A percentile compares a stretch with the other conserved stretches of the same genome.
phyloP scores from a whole-genome alignment of 2,329 filamentous ascomycete genomes.

The Epichloe sibirici region DNA sequence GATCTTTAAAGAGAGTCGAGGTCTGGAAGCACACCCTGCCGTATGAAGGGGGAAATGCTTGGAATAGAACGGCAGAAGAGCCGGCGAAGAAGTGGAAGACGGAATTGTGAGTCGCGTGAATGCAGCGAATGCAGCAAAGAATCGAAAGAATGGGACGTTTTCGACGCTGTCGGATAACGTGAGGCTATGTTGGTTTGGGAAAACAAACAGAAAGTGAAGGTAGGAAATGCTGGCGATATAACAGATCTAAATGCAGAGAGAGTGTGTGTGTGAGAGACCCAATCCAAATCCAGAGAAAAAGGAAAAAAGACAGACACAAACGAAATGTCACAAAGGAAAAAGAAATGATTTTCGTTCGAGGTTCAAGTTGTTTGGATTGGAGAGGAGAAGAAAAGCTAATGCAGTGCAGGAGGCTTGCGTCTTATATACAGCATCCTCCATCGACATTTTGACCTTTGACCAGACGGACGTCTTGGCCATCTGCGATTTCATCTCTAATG shows the following conservation, averaged over 20 bases:
- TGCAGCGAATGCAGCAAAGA: too few species aligned
- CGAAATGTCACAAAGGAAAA: slow-evolving; percentile 8
- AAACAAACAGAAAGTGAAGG: slow-evolving; percentile 10
- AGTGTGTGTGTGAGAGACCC: slow-evolving; percentile 5
- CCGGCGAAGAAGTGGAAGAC: slow-evolving; percentile 17
- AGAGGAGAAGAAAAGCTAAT: neutral
- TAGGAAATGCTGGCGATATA: slow-evolving; percentile 10
- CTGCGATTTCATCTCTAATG: neutral
- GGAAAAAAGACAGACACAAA: slow-evolving; percentile 11
- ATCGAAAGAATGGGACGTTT: neutral
- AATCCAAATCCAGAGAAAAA: neutral
- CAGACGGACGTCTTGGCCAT: neutral
- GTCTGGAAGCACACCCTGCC: slow-evolving; percentile 23
- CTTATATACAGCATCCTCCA: neutral
- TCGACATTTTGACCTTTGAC: neutral
- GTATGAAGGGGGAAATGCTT: slow-evolving; percentile 30
- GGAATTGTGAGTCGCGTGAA: slow-evolving; percentile 18
- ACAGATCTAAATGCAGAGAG: slow-evolving; percentile 13
- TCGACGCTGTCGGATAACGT: too few species aligned
- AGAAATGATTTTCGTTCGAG: slow-evolving; percentile 5
- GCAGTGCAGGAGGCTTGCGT: neutral
- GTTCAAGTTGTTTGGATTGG: neutral
- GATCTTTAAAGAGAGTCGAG: slow-evolving; percentile 31
- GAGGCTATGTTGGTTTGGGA: neutral
- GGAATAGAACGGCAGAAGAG: slow-evolving; percentile 27